These are phyloP conservation scores for Parastagonospora avenae DNA, from an alignment of 2,329 filamentous ascomycete species.

Conservation along the genomic window DNA sequence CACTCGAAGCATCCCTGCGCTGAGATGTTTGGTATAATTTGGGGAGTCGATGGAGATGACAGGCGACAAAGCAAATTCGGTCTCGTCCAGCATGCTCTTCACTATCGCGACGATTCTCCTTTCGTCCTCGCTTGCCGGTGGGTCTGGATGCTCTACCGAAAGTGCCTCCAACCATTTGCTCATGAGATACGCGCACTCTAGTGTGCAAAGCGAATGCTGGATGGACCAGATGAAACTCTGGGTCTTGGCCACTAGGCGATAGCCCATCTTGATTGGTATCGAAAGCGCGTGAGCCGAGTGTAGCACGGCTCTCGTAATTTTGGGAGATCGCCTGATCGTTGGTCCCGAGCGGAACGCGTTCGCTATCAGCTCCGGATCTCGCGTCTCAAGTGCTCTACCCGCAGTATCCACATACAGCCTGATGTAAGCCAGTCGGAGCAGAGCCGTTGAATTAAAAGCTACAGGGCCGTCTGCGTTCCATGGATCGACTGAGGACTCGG, in stretches of 20 bases:
- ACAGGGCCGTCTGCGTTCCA: slow-evolving; percentile 63
- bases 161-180: slow-evolving; percentile 49
- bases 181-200: slow-evolving; percentile 49
- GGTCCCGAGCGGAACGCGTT: slow-evolving; percentile 64
- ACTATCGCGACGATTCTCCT: slow-evolving; percentile 44
- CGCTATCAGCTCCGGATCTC: slow-evolving; percentile 67
- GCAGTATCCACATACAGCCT: slow-evolving; percentile 70
- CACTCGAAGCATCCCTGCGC: slow-evolving; percentile 48
- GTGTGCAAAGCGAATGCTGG: slow-evolving; percentile 47
- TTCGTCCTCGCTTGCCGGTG: slow-evolving; percentile 47
- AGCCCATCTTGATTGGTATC: slow-evolving; percentile 64
- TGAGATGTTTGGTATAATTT: slow-evolving; percentile 42
- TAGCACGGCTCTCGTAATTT: slow-evolving; percentile 67
- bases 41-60: slow-evolving; percentile 40
- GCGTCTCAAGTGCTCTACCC: slow-evolving; percentile 66
- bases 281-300: slow-evolving; percentile 72
- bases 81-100: slow-evolving; percentile 51
- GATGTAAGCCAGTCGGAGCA: slow-evolving; percentile 66
- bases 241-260: slow-evolving; percentile 47
- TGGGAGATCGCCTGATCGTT: slow-evolving; percentile 62
- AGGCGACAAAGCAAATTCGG: slow-evolving; percentile 39
- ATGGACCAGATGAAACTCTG: slow-evolving; percentile 49
- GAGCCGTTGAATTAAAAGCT: slow-evolving; percentile 69
- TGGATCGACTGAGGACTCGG: slow-evolving; percentile 54
- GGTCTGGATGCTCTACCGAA: slow-evolving; percentile 36